Evolutionary conservation across 192 early-diverging fungal species (phyloP).

Genomic region (Gaertneriomyces sp.): DNA sequence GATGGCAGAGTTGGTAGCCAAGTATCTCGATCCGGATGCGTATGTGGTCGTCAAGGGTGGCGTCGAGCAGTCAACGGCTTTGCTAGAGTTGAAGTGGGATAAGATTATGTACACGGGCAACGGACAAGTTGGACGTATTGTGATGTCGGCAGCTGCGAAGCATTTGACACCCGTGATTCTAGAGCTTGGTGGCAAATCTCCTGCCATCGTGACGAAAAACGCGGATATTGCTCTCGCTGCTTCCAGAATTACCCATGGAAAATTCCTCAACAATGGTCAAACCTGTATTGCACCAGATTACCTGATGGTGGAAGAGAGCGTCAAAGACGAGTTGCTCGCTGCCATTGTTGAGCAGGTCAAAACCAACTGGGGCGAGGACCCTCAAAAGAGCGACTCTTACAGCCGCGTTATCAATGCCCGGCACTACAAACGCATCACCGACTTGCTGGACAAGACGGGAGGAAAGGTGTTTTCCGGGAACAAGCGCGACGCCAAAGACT

Average conservation of each 20-base stretch:
- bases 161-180: slow-evolving; percentile 81
- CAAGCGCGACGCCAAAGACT: slow-evolving; percentile 48
- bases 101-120: slow-evolving; percentile 93
- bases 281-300: slow-evolving; percentile 89
- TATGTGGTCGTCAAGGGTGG: slow-evolving; percentile 73
- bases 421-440: slow-evolving; percentile 67
- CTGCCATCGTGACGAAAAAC: slow-evolving; percentile 49
- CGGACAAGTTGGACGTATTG: slow-evolving; percentile 72
- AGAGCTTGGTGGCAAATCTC: slow-evolving; percentile 93
- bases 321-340: slow-evolving; percentile 57
- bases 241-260: slow-evolving; percentile 75
- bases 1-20: slow-evolving; percentile 59
- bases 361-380: slow-evolving; percentile 33
- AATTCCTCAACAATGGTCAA: slow-evolving; percentile 85
- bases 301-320: slow-evolving; percentile 59
- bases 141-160: slow-evolving; percentile 81
- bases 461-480: slow-evolving; percentile 55
- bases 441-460: slow-evolving; percentile 48
- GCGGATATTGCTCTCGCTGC: slow-evolving; percentile 62
- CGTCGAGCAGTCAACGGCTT: slow-evolving; percentile 63
- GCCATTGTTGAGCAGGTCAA: slow-evolving; percentile 42
- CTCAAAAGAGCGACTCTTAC: slow-evolving; percentile 50
- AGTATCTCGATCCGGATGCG: slow-evolving; percentile 69
- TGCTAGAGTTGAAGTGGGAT: slow-evolving; percentile 78
- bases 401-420: slow-evolving; percentile 68